Conservation (phyloP, 2,329 filamentous ascomycete genomes). For the Lomentospora prolificans region DNA sequence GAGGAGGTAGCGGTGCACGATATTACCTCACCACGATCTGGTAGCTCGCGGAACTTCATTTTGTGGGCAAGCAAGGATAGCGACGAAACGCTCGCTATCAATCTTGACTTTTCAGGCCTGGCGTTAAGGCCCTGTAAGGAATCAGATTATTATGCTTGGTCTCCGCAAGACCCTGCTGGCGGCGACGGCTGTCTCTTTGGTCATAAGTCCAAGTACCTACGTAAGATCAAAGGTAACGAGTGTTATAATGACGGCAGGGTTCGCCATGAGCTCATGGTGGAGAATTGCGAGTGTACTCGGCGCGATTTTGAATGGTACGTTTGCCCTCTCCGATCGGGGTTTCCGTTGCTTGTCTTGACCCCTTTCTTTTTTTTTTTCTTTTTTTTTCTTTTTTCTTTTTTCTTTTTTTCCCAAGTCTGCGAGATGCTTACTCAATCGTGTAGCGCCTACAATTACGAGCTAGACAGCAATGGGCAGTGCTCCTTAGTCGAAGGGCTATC, state of each 20-base stretch:
- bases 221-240: conserved; percentile 68
- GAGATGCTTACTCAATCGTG: not conserved
- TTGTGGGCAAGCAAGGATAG: conserved; percentile 63
- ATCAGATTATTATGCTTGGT: conserved; percentile 72
- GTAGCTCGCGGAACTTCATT: conserved; percentile 83
- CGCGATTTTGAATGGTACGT: conserved; percentile 87
- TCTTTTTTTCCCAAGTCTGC: not conserved
- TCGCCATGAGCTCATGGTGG: conserved; percentile 59
- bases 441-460: conserved; percentile 90
- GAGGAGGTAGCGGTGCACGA: conserved; percentile 64
- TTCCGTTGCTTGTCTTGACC: no score
- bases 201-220: conserved; percentile 78
- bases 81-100: conserved; percentile 60
- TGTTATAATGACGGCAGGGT: conserved; percentile 78
- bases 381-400: conserved; percentile 17
- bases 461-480: conserved; percentile 68
- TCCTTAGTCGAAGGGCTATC: conserved; percentile 62
- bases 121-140: conserved; percentile 66
- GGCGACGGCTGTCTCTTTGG: conserved; percentile 83
- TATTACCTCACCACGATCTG: conserved; percentile 80
- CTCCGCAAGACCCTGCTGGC: conserved; percentile 70
- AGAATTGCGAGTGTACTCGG: conserved; percentile 75
- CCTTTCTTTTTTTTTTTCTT: conserved; percentile 1
- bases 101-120: conserved; percentile 80
- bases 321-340: no score